Evolutionary conservation across 257 asterid genomes (phyloP).

Genomic region (Przewalskia tangutica): DNA sequence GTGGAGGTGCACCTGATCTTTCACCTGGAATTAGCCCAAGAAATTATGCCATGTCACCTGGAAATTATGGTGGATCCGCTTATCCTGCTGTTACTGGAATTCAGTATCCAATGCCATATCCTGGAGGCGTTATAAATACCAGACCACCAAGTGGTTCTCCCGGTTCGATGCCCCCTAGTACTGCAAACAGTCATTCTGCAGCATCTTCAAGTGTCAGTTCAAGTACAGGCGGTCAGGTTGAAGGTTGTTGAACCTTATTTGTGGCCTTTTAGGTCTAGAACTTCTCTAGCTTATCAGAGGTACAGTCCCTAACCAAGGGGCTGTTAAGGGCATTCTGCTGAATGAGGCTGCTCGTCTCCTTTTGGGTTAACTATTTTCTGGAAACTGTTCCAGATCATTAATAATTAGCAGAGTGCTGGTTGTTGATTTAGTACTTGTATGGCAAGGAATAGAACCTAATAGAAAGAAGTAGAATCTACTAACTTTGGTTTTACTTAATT

Average conservation of each 20-base stretch:
- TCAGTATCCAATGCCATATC: conserved; percentile 64
- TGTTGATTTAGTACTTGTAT: neutral
- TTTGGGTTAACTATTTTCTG: neutral
- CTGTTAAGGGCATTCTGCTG: neutral
- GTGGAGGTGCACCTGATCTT: conserved; percentile 57
- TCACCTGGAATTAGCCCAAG: conserved; percentile 59
- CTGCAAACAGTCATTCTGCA: conserved; percentile 54
- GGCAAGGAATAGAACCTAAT: neutral
- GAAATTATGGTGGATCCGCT: conserved; percentile 49
- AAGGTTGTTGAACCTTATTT: conserved; percentile 43
- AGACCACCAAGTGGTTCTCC: conserved; percentile 44
- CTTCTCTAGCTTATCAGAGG: neutral
- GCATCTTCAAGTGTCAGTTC: conserved; percentile 82
- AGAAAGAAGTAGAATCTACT: neutral
- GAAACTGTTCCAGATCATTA: neutral
- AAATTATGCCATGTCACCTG: conserved; percentile 54
- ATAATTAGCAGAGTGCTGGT: neutral
- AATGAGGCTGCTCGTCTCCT: neutral
- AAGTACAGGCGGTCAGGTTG: conserved; percentile 67
- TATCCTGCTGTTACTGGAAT: conserved; percentile 54
- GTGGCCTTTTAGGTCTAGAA: neutral
- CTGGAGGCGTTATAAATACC: conserved; percentile 42
- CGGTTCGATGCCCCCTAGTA: conserved; percentile 47
- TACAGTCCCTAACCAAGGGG: neutral
- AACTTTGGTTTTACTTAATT: neutral